A percentile compares a stretch with the other conserved stretches of the same genome.
phyloP scores from a whole-genome alignment of 768 basidiomycete genomes.

The Dioszegia aurantiaca region DNA sequence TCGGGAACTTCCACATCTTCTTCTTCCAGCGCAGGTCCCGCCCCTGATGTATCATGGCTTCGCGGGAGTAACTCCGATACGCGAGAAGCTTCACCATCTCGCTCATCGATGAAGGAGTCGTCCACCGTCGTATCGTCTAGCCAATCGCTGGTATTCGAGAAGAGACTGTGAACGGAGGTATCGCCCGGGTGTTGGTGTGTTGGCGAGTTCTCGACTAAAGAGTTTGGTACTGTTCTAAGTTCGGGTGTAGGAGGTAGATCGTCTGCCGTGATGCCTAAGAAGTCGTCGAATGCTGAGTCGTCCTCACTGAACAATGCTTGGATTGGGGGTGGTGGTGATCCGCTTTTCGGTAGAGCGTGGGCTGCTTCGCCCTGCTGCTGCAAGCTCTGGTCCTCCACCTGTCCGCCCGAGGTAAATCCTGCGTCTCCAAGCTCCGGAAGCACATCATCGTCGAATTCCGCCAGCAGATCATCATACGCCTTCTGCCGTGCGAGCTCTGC shows the following conservation, averaged over 20 bases:
- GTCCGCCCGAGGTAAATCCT: neutral
- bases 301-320: conserved; percentile 27
- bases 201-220: conserved; percentile 23
- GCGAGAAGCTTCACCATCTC: conserved; percentile 1
- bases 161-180: conserved; percentile 15
- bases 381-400: neutral
- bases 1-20: conserved; percentile 47
- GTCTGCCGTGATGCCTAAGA: conserved; percentile 4
- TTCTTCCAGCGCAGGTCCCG: conserved; percentile 3
- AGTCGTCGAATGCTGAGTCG: conserved; percentile 23
- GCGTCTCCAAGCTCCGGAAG: neutral
- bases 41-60: too few relatives aligned
- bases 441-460: conserved; percentile 33
- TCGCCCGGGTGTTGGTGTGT: conserved; percentile 10
- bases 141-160: conserved; percentile 37
- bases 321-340: neutral
- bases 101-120: conserved; percentile 20
- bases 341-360: neutral
- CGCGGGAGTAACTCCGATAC: neutral
- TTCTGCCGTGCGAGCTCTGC: conserved; percentile 18
- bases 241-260: conserved; percentile 4
- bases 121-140: conserved; percentile 37
- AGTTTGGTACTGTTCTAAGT: neutral
- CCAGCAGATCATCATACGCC: conserved; percentile 35
- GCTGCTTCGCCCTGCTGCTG: neutral